Evolutionary conservation across 139 green algal species (phyloP).

Genomic region (Micromonas pusilla): DNA sequence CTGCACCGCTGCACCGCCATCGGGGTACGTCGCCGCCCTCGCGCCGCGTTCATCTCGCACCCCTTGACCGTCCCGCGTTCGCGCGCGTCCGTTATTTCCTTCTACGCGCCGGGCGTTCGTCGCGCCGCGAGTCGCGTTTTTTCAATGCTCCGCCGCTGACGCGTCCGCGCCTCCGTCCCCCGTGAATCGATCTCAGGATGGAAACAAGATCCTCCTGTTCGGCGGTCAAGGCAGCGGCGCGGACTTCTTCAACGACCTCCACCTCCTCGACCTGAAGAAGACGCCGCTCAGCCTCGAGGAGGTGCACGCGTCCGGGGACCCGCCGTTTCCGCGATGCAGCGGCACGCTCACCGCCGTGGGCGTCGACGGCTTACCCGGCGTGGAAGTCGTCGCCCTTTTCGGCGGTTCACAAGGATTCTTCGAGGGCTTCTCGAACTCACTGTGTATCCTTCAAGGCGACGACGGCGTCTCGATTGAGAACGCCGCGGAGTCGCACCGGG

Average conservation of each 20-base stretch:
- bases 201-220: slow-evolving; percentile 12
- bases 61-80: no score
- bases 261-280: slow-evolving; percentile 4
- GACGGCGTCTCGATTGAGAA: not conserved
- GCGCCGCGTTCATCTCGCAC: no score
- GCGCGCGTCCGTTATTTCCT: no score
- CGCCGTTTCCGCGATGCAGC: slow-evolving; percentile 3
- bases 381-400: slow-evolving; percentile 14
- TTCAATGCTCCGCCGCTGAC: no score
- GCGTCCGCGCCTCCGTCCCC: not conserved
- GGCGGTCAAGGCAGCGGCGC: slow-evolving; percentile 4
- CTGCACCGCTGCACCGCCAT: slow-evolving; percentile 7
- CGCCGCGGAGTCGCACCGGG: not conserved
- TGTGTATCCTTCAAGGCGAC: slow-evolving; percentile 2
- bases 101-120: no score
- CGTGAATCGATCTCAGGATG: not conserved
- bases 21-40: not conserved
- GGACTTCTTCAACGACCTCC: slow-evolving; percentile 20
- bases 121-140: no score
- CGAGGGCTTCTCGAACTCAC: not conserved
- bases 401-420: slow-evolving; percentile 18
- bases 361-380: not conserved
- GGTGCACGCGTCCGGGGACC: not conserved
- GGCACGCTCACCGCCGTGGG: slow-evolving; percentile 1
- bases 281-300: not conserved